Evolutionary conservation across 2,329 filamentous ascomycete species (phyloP), one percentile per base, ranked within the genome.

Genomic region (Paecilomyces fulvus): DNA sequence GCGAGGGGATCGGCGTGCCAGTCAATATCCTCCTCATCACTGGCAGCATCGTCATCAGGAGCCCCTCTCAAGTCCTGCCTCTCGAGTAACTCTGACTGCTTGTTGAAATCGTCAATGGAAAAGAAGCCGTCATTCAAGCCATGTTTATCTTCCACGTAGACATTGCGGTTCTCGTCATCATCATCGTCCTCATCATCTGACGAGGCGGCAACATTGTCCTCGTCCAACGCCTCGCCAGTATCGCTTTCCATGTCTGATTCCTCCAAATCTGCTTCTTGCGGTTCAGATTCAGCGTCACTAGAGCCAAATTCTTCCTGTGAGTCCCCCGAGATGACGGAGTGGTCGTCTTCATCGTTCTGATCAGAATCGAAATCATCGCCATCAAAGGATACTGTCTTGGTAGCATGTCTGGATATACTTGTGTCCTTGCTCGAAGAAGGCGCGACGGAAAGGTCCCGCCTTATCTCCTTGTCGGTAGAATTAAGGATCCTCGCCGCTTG

Each of bases 61-160:
- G 92, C 89, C 28, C 88, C 90, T 60, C 83, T 81, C 28, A 83
- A 82, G 70, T 97, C 92, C 71, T 91, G 88, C 61, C 89, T 85
- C 72, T 99, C 94, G 52, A 96, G 85, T 68, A 87, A 88, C 66
- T 95, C 90, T 1, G 91, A 90, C 69, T 95, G 89, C 69, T 87
- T 90, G 79, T 99, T 99, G 81, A 99, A 99, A 58, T 95, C 86
- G 66, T 97, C 92, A 65, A 99, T 92, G 14, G 90, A 95, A 76
- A 99, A 99, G 77, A 99, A 99, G 4, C 91, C 92, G 68, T 99
- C 94, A 67, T 99, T 97, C 30, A 99, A 83, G 6, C 91, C 90
- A 67, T 94, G 81, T 3, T 85, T 85, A 66, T 97, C 91, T 63
- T 86, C 79, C 8, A 84, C 76, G 58, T 87, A 86, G 43, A 82